A percentile compares a stretch with the other conserved stretches of the same genome.
phyloP scores from a whole-genome alignment of 495 filamentous ascomycete genomes.

The Aspergillus bridgeri region DNA sequence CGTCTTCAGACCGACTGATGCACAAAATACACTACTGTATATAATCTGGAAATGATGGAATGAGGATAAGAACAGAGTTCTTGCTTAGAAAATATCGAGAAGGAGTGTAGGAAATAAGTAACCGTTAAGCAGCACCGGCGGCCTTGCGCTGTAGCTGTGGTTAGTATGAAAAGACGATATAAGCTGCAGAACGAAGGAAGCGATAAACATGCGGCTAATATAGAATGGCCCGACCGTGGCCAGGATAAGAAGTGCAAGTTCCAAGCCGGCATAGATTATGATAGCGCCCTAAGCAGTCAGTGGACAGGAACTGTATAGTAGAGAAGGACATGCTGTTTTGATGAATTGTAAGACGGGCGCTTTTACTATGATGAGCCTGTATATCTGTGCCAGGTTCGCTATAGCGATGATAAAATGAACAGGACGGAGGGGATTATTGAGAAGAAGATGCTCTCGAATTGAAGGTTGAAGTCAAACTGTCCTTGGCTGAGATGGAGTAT shows the following conservation, averaged over 20 bases:
- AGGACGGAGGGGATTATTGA: constrained; percentile 39
- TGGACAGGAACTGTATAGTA: background rate
- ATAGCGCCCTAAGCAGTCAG: constrained; percentile 11
- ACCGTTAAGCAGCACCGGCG: constrained; percentile 36
- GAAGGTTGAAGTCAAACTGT: constrained; percentile 46
- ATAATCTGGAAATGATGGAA: constrained; percentile 4
- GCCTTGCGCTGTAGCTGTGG: constrained; percentile 33
- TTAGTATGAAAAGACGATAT: constrained; percentile 27
- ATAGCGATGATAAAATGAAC: constrained; percentile 37
- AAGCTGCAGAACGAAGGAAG: constrained; percentile 31
- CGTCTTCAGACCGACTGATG: constrained; percentile 34
- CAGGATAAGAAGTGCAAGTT: constrained; percentile 32
- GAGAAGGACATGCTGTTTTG: constrained; percentile 33
- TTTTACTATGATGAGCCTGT: constrained; percentile 31
- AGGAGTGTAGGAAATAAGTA: constrained; percentile 40
- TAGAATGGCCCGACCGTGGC: constrained; percentile 21
- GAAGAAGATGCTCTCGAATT: constrained; percentile 46
- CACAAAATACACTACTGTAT: constrained; percentile 37
- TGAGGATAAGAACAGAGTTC: constrained; percentile 40
- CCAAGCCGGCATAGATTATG: constrained; percentile 26
- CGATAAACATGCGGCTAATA: constrained; percentile 22
- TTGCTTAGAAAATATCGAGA: constrained; percentile 36
- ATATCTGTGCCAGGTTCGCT: constrained; percentile 28
- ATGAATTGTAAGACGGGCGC: constrained; percentile 28
- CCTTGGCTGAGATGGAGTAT: constrained; percentile 15